These are phyloP conservation scores for Yamadazyma scolyti DNA, from an alignment of 805 yeast species.

Conservation along the genomic window DNA sequence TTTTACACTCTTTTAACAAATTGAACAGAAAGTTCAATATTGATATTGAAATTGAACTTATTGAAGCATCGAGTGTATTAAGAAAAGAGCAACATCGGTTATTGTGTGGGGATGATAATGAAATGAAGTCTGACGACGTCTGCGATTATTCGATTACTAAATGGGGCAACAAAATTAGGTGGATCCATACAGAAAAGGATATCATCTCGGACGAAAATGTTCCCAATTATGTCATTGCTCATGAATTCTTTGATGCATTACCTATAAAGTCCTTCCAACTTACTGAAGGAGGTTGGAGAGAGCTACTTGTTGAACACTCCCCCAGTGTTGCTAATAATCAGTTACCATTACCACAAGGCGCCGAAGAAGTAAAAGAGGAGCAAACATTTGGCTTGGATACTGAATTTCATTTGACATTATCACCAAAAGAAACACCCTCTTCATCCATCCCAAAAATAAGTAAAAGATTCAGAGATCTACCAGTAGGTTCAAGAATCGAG, in stretches of 20 bases:
- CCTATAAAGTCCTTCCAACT: slow-evolving; percentile 69
- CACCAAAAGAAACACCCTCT: slow-evolving; percentile 60
- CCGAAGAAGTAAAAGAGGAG: slow-evolving; percentile 9
- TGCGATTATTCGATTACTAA: slow-evolving; percentile 36
- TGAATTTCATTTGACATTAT: slow-evolving; percentile 53
- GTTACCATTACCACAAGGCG: slow-evolving; percentile 17
- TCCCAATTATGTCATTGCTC: slow-evolving; percentile 70
- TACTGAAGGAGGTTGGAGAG: slow-evolving; percentile 74
- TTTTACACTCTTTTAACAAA: slow-evolving; percentile 45
- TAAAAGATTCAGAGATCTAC: slow-evolving; percentile 49
- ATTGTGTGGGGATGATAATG: slow-evolving; percentile 38
- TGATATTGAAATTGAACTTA: slow-evolving; percentile 43
- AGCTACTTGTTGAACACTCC: slow-evolving; percentile 60
- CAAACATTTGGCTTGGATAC: slow-evolving; percentile 18
- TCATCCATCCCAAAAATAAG: slow-evolving; percentile 52
- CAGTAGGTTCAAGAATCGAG: slow-evolving; percentile 60
- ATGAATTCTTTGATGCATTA: slow-evolving; percentile 84
- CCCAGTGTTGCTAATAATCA: slow-evolving; percentile 34
- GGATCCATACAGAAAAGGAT: slow-evolving; percentile 60
- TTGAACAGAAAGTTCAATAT: slow-evolving; percentile 23
- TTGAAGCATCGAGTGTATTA: slow-evolving; percentile 71
- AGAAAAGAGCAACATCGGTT: slow-evolving; percentile 50
- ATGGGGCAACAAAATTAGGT: slow-evolving; percentile 52
- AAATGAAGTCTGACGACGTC: slow-evolving; percentile 23
- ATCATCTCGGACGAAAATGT: slow-evolving; percentile 18